Base-by-base conservation (phyloP, 73 alveolate genomes). In the Paramecium octaurelia region DNA sequence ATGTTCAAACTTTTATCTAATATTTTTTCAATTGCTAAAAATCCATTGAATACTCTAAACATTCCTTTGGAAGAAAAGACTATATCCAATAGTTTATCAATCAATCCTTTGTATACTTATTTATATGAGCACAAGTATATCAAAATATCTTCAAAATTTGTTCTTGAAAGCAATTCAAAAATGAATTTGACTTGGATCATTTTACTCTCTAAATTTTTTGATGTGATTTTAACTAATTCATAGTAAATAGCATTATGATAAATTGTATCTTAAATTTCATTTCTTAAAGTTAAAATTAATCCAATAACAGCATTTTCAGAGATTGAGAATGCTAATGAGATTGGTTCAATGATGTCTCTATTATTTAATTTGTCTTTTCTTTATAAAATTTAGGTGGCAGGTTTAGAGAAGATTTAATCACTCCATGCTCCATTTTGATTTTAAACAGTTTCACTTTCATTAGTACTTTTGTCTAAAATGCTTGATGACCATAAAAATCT, bases 401-500 rank as follows among this genome's bases (percentile, higher is more conserved):
- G 68, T 42, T 38, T 38, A 23, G 58, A 75, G 14, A 35, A 75
- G 29, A 75, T 75, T 14, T 75, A 29, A 10, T 75, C 35, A 75
- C 46, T 42, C 88, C 88, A 75, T 68, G 18, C 12, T 0, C 27
- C 59, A 35, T 35, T n/a, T 8, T 35, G 3, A 12, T 75, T 23
- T 35, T 11, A 38, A 4, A 10, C 14, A 75, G 58, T 8, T 42
- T 29, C 59, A 12, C 40, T 34, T 23, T 64, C 46, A 27, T 31
- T 3, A 34, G 14, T 64, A 31, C 27, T 34, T 35, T 75, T 75
- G 7, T 75, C 88, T 23, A 75, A 35, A 3, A 75, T 35, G 8
- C 60, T 38, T 75, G 88, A 75, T 35, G 88, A 38, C 88, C 88
- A 75, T 75, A 75, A 34, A 14, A 38, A 75, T 75, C 46, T 75